Evolutionary conservation across 2,329 filamentous ascomycete species (phyloP), one percentile per base, ranked within the genome.

Genomic region (Arthrinium puccinioides): DNA sequence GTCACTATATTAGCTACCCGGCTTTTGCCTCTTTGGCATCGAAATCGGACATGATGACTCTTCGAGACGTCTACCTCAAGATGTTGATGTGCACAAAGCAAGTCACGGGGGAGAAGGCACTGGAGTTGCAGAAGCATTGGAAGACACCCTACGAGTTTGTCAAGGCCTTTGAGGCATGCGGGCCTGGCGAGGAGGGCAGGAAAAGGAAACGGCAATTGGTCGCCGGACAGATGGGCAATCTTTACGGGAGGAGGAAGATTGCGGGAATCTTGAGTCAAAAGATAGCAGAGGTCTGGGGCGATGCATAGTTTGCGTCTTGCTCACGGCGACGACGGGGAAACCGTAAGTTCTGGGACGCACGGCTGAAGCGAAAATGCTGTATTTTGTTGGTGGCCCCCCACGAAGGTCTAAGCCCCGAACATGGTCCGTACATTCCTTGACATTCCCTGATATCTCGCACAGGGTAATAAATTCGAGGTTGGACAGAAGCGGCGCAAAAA

Each of bases 61-160:
- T 90, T 9, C 69, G 83, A 38, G 86, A 92, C 49, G 59, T 89
- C 0, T 90, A 77, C 48, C 63, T 92, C 19, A 89, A 89, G 59
- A 90, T 92, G 84, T 70, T 92, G 32, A 88, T 92, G 84, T 87
- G 82, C 44, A 86, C 76, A 2, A 74, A 74, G 38, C 83, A 84
- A 2, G 67, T 92, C 10, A 85, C 82, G 1, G 83, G 82, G 4
- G 84, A 89, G 48, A 86, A 84, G 50, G 86, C 86, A 0, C 59
- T 89, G 5, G 84, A 87, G 59, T 87, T 92, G 10, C 85, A 90
- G 53, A 79, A 77, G 47, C 63, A 70, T n/a, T 92, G 85, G 83
- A 76, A 71, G 45, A 90, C 85, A 2, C 86, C 86, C 0, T 67
- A 74, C 41, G 76, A 77, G 1, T 76, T 92, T 35, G 64, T 86